phyloP scores from a whole-genome alignment of 2,329 filamentous ascomycete species.

The Colletotrichum sp. region DNA sequence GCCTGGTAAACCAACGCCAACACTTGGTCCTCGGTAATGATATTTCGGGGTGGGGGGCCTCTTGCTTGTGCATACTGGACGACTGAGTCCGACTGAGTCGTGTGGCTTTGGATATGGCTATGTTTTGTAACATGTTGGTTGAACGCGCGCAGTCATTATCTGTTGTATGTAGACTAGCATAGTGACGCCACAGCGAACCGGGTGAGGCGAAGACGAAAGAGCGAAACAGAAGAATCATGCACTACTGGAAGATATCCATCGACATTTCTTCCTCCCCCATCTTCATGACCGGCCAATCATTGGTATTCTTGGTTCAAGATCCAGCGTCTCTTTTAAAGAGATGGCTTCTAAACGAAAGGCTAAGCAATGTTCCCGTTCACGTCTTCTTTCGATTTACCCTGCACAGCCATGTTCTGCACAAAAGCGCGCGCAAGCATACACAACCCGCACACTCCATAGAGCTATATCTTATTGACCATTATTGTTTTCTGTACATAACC shows the following conservation, averaged over 20 bases:
- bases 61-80: not conserved
- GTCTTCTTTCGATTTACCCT: not conserved
- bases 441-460: not conserved
- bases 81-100: not conserved
- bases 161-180: not conserved
- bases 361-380: not conserved
- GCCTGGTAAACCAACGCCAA: not conserved
- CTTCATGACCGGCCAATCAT: not conserved
- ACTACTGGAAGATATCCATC: not conserved
- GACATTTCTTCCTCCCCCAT: not conserved
- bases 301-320: not conserved
- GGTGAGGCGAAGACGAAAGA: not conserved
- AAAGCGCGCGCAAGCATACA: not conserved
- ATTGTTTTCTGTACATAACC: not conserved
- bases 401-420: not conserved
- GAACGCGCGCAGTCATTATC: not conserved
- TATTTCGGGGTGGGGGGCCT: not conserved
- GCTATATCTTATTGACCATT: not conserved
- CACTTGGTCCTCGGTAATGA: not conserved
- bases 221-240: not conserved
- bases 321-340: not conserved
- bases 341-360: not conserved
- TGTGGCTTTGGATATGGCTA: not conserved
- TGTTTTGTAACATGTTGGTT: not conserved
- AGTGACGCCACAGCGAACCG: not conserved